A percentile compares a stretch with the other conserved stretches of the same genome.
These are phyloP conservation scores for Hysterangium stoloniferum DNA, from an alignment of 768 basidiomycete species.

Conservation along the genomic window DNA sequence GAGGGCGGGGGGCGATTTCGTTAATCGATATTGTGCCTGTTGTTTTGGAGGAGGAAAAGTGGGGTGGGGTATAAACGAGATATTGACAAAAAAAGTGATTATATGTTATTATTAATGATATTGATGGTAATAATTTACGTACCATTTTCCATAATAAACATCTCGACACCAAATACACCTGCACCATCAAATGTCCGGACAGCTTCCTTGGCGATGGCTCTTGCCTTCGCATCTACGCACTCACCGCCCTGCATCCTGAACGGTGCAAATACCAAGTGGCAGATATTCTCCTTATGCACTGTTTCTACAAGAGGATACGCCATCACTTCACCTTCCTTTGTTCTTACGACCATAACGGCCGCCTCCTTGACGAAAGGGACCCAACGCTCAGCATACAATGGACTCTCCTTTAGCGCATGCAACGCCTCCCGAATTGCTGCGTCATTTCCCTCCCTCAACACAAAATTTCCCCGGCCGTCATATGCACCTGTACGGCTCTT, in stretches of 20 bases:
- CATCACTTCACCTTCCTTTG: slow-evolving; percentile 57
- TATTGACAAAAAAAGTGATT: neutral
- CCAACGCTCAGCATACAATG: slow-evolving; percentile 92
- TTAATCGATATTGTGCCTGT: slow-evolving; percentile 82
- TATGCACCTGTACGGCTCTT: slow-evolving; percentile 95
- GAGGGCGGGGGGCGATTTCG: slow-evolving; percentile 96
- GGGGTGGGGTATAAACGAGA: too few species aligned
- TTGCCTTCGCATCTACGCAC: slow-evolving; percentile 52
- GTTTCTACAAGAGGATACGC: slow-evolving; percentile 95
- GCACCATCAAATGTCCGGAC: slow-evolving; percentile 76
- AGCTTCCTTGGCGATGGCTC: slow-evolving; percentile 70
- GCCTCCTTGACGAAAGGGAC: slow-evolving; percentile 84
- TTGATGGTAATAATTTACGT: slow-evolving; percentile 17
- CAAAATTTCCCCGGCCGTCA: slow-evolving; percentile 91
- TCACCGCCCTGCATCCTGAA: slow-evolving; percentile 47
- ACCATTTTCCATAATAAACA: slow-evolving; percentile 93
- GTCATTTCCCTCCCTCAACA: slow-evolving; percentile 47
- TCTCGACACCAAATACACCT: slow-evolving; percentile 95
- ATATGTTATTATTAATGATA: neutral
- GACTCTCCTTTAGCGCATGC: slow-evolving; percentile 49
- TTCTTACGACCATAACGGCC: slow-evolving; percentile 94
- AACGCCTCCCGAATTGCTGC: slow-evolving; percentile 43
- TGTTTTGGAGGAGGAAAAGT: slow-evolving; percentile 53
- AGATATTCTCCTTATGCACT: slow-evolving; percentile 87
- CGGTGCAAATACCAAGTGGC: slow-evolving; percentile 89